Base-by-base conservation (phyloP, 176 grass and related monocot genomes). In the Zizania latifolia region DNA sequence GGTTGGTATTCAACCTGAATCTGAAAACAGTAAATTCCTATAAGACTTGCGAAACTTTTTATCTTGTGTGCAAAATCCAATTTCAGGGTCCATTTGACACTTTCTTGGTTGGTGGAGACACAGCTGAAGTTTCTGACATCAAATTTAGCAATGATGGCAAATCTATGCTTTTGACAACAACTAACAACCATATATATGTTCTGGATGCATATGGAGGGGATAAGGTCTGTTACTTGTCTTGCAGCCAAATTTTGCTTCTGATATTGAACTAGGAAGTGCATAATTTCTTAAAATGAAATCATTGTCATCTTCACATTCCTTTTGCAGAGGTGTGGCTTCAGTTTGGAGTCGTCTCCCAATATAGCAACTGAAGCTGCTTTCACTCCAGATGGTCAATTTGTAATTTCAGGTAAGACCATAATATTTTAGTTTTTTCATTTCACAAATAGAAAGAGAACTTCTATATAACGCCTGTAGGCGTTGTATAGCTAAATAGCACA, bases 141-240 rank as follows among this genome's bases (percentile, higher is more conserved):
- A 99, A 99, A 58, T 99, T 94, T 86, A 99, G 95, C 77, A 99
- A 99, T 2, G 91, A 99, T 61, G 95, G 91, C 60, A 99, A 94
- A 26, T 99, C 95, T 65, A 90, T 99, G 91, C 86, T 99, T 86
- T 81, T 99, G 77, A 99, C 91, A 26, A 99, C 95, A 43, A 99
- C 95, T 68, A 94, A 94, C 77, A 94, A 94, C 64, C 91, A 92
- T 77, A 94, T 99, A 73, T 99, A 94, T 83, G 92, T 99, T 85
- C 87, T 99, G 46, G 95, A 99, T 92, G 91, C 95, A 30, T 99
- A 99, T 58, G 91, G 86, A 83, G 95, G 95, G 24, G 95, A 99
- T 67, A 99, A 99, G 87, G 87, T 90, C 41, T 62, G 72, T 77
- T 65, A 29, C 17, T 46, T 21, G 24, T n/a, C 17, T 78, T 35